Conservation (phyloP, 352 stramenopile species). For the Globisporangium rhizosaccharum region DNA sequence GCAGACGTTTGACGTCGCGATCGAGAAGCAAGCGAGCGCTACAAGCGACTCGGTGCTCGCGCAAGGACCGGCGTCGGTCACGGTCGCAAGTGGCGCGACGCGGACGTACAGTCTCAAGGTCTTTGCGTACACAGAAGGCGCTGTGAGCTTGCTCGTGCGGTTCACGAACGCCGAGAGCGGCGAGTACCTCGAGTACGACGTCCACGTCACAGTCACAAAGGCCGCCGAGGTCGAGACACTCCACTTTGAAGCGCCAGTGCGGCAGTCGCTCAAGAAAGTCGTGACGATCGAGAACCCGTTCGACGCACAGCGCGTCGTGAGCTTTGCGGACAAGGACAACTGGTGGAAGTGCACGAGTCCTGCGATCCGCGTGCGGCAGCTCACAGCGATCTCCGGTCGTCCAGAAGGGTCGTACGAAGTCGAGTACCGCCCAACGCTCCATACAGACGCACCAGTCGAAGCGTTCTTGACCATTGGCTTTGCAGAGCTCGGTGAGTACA, state of each 20-base stretch:
- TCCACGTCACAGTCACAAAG: slow-evolving; percentile 48
- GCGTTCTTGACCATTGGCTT: slow-evolving; percentile 69
- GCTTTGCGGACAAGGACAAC: slow-evolving; percentile 47
- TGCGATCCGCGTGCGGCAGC: slow-evolving; percentile 61
- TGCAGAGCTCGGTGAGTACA: slow-evolving; percentile 85
- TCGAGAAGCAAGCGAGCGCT: slow-evolving; percentile 28
- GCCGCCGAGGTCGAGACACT: slow-evolving; percentile 73
- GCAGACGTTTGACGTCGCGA: slow-evolving; percentile 77
- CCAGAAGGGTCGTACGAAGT: slow-evolving; percentile 86
- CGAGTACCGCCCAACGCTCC: slow-evolving; percentile 83
- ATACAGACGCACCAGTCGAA: slow-evolving; percentile 37
- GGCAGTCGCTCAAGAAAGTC: slow-evolving; percentile 70
- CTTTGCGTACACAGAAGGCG: slow-evolving; percentile 83
- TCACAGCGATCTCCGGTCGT: slow-evolving; percentile 63
- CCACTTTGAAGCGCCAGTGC: slow-evolving; percentile 77
- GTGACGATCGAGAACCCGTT: slow-evolving; percentile 92
- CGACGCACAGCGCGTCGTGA: slow-evolving; percentile 28
- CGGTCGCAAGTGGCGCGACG: slow-evolving; percentile 46
- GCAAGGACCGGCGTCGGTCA: slow-evolving; percentile 61
- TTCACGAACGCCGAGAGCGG: slow-evolving; percentile 81
- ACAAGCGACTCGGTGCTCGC: slow-evolving; percentile 43
- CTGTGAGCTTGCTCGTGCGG: slow-evolving; percentile 41
- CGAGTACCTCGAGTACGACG: slow-evolving; percentile 80
- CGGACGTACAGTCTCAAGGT: slow-evolving; percentile 87
- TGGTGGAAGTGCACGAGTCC: slow-evolving; percentile 84